A percentile compares a stretch with the other conserved stretches of the same genome.
These are phyloP conservation scores for Isabelozyma pseudorhagii DNA, from an alignment of 805 yeast species.

Conservation along the genomic window DNA sequence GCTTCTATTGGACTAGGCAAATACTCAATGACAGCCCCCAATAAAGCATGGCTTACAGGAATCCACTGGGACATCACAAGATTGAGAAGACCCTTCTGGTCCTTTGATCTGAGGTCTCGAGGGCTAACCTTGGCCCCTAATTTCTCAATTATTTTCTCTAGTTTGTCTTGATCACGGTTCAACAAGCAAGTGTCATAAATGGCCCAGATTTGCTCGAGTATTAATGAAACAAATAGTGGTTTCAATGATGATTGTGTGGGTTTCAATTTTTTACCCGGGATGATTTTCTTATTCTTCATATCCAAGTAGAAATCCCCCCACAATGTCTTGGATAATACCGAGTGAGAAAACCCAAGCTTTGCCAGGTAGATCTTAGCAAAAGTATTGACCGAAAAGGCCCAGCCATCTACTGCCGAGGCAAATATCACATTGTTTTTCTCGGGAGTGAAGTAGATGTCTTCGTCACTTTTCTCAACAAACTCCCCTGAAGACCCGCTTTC, in stretches of 20 bases:
- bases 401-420: conserved; percentile 91
- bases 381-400: conserved; percentile 93
- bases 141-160: conserved; percentile 72
- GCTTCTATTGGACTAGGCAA: conserved; percentile 81
- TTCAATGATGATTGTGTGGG: conserved; percentile 51
- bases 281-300: conserved; percentile 81
- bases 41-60: conserved; percentile 82
- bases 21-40: conserved; percentile 79
- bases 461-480: conserved; percentile 72
- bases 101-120: conserved; percentile 78
- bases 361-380: conserved; percentile 83
- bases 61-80: conserved; percentile 89
- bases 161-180: conserved; percentile 63
- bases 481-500: conserved; percentile 58
- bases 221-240: conserved; percentile 83
- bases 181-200: conserved; percentile 70
- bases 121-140: conserved; percentile 67
- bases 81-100: conserved; percentile 58
- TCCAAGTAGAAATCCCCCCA: conserved; percentile 96
- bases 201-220: conserved; percentile 89
- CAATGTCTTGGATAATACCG: conserved; percentile 74
- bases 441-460: conserved; percentile 83
- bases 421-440: conserved; percentile 85
- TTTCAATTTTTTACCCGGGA: conserved; percentile 62
- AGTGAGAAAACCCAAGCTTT: conserved; percentile 79